These are phyloP conservation scores for Shiraia bambusicola DNA, from an alignment of 2,329 filamentous ascomycete species.

Conservation along the genomic window DNA sequence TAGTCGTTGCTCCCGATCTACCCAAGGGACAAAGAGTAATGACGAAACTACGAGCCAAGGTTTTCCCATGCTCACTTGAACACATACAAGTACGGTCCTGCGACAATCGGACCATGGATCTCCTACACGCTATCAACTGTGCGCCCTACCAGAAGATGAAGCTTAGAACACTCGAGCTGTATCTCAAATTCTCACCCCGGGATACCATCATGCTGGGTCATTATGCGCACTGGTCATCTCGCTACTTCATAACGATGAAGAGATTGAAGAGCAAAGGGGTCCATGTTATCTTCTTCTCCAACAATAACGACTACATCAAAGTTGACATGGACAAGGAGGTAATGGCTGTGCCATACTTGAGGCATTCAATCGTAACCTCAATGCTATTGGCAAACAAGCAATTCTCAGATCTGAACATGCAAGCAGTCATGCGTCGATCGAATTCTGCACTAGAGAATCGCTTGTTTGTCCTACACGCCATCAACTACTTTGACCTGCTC, in stretches of 20 bases:
- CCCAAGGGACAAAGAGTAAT: neutral
- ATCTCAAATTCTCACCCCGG: too few relatives aligned
- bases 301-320: too few relatives aligned
- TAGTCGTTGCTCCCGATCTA: neutral
- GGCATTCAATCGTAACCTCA: slow-evolving; percentile 1
- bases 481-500: slow-evolving; percentile 9
- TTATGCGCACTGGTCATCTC: too few relatives aligned
- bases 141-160: too few relatives aligned
- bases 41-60: slow-evolving; percentile 1
- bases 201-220: too few relatives aligned
- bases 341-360: slow-evolving; percentile 1
- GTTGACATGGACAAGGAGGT: slow-evolving; percentile 9
- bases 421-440: slow-evolving; percentile 2
- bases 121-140: too few relatives aligned
- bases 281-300: too few relatives aligned
- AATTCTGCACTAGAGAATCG: slow-evolving; percentile 1
- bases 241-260: too few relatives aligned
- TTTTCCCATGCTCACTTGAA: slow-evolving; percentile 8
- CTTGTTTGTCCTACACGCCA: slow-evolving; percentile 10
- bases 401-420: slow-evolving; percentile 3
- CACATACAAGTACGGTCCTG: neutral
- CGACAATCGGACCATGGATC: too few relatives aligned
- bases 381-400: slow-evolving; percentile 1
- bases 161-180: too few relatives aligned
- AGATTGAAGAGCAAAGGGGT: too few relatives aligned